Base-by-base conservation (phyloP, 768 basidiomycete species). In the Tylopilus felleus region DNA sequence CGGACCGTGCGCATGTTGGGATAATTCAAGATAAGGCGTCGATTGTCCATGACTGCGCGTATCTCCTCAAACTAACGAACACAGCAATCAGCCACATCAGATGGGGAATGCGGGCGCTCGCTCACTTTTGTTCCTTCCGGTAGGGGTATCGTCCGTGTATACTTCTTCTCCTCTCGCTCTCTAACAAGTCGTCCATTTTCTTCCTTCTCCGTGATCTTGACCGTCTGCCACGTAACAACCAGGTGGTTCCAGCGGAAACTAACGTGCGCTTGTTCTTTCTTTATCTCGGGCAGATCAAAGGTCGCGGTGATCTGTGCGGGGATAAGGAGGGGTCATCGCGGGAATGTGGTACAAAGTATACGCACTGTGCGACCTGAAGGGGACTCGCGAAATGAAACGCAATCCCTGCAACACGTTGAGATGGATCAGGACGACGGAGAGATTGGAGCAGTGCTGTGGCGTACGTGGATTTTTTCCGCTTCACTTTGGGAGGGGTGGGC, bases 181-280 rank as follows among this genome's bases (percentile, higher is more conserved):
- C 85, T 75, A 28, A 86, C 74, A n/a, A 83, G 64, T 13, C 78
- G 74, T 21, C 79, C 84, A 21, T 77, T 77, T 56, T 89, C 85
- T 58, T 80, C 77, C 71, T 76, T 79, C 65, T 89, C 87, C 13
- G 75, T 73, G 46, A 82, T 74, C 59, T 80, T 82, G 51, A 80
- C 74, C 10, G 75, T 78, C 54, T 79, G 76, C 88, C 88, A 90
- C 17, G 80, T 85, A 36, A 90, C 75, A 35, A 86, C 74, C 10
- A 90, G 72, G 42, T 80, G 73, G 58, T 79, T 71, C 49, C 78
- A 76, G 49, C 86, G 85, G 60, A 81, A 90, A 64, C 82, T 88
- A 63, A 90, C 83, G 59, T 90, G 87, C 51, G 88, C 80, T 56
- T 90, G 82, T 53, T 88, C 79, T 66, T 88, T 90, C 63, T 75